Evolutionary conservation across 306 rosid species (phyloP), one percentile per base, ranked within the genome.

Genomic region (Sicyos edulis): DNA sequence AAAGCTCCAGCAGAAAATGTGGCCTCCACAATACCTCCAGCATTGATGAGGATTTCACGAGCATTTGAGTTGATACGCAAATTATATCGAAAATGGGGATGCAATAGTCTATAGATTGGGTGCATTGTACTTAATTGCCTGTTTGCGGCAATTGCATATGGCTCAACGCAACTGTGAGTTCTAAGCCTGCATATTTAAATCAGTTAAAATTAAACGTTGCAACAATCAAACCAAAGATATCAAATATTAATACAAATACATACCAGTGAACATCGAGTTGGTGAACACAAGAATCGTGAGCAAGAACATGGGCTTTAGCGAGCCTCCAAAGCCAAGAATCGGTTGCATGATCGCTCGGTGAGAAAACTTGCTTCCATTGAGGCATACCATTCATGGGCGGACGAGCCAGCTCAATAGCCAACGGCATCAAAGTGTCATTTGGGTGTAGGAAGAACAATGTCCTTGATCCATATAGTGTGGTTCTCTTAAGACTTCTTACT

Each of bases 301-400:
- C 90, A 61, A 88, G 91, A 71, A 90, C 86, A 73, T 92, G 98
- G 71, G 89, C 75, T 78, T 90, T 90, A 53, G 98, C 98, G 1
- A 92, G 70, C 76, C 96, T 85, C 98, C 98, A 92, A 6, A 92
- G 89, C 98, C 96, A 92, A 51, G 84, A 79, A n/a, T 58, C 78
- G 7, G 98, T 92, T 14, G 96, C 77, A 22, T 88, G 72, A 85
- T 88, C 86, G 1, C 71, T 0, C 0, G 96, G 96, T 4, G 40
- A 55, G 54, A 56, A 86, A 6, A 82, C 96, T 74, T 82, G 45
- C 49, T 79, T 90, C 96, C 98, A 92, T 10, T 79, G 87, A 0
- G 96, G 92, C 64, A 83, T 90, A 8, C 83, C 92, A 1, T 81
- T 79, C 6, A 88, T 80, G 0, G 88, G 91, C 13, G 96, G 96